Evolutionary conservation across 2,329 filamentous ascomycete species (phyloP), one percentile per base, ranked within the genome.

Genomic region (Teratosphaeria viscida): DNA sequence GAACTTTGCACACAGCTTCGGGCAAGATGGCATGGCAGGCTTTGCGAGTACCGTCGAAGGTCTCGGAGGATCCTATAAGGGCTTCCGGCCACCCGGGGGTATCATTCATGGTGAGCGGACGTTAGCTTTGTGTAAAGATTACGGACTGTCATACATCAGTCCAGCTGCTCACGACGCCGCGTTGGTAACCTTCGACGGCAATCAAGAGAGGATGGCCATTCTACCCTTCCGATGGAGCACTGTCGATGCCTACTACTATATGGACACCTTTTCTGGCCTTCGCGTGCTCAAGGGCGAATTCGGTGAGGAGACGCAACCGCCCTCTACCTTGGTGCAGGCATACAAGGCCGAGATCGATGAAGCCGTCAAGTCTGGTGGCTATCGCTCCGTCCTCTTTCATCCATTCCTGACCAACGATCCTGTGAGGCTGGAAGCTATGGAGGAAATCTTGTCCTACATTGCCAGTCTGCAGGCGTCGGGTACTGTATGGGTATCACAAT

Each of bases 161-260:
- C 69, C 70, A n/a, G 68, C 70, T 23, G 70, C 64, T 1, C 63
- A 70, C n/a, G 52, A 69, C 29, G 68, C 65, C 8, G 70, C 70
- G 2, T 52, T 63, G 6, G 59, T 68, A 32, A 29, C 27, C 3
- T 35, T 65, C 19, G 57, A 59, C n/a, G 54, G 52, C 27, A 57
- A 57, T 11, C 52, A 62, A 34, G 63, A 67, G 49, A 55, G 57
- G 2, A 64, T 70, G 19, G 67, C 64, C 8, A 59, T 69, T 11
- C 56, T 69, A 10, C 67, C 68, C 3, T 70, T 69, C 49, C 60
- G 63, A 52, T 72, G 70, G 70, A 59, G 60, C 16, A 68, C 62
- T 14, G 68, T 72, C 10, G 70, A 72, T 62, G 70, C 70, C 1
- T 71, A 68, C 57, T 72, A 68, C 60, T 72, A 71, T 56, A 71